Evolutionary conservation across 1,139 yeast species (phyloP), one percentile per base, ranked within the genome.

Genomic region (Pichia norvegensis): DNA sequence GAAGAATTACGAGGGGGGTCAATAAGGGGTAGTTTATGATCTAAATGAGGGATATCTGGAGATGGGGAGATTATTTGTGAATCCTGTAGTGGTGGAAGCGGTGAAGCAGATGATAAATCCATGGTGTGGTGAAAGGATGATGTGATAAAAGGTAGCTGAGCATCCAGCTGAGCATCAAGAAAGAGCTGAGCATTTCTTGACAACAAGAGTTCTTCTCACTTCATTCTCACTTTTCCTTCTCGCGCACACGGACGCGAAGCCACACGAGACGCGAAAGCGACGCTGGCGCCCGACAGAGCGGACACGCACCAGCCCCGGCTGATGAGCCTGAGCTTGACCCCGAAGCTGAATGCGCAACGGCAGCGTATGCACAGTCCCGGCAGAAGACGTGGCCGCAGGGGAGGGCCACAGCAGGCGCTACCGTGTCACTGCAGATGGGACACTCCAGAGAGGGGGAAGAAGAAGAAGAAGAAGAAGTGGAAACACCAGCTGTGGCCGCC

Each of bases 361-460:
- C 74, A 41, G 67, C 66, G 55, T 70, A 75, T 11, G 74, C 62
- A 56, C 81, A 77, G 33, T 69, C 70, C 8, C 68, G 63, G 55
- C 82, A 77, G 52, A 69, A 76, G 8, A 73, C 61, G 58, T 77
- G 82, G 0, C 81, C 81, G 60, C 82, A 77, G 0, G 74, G 72
- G 4, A 77, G 66, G 23, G 71, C 70, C 21, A 70, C 66, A 2
- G 79, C 69, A 10, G 62, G 55, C 17, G 65, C 68, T 2, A 78
- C 76, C 10, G 70, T 67, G 13, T 76, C 81, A 55, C 76, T 70
- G 48, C 81, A 77, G 20, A 77, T 72, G 0, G 78, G 76, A 56
- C 80, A 77, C 39, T 11, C 19, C n/a, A 19, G 20, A 4, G 23
- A 13, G n/a, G 21, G 4, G 14, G 36, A 7, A 6, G 23, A 23